These are phyloP conservation scores for Amoebophrya sp. DNA, from an alignment of 169 alveolate species.

Conservation along the genomic window DNA sequence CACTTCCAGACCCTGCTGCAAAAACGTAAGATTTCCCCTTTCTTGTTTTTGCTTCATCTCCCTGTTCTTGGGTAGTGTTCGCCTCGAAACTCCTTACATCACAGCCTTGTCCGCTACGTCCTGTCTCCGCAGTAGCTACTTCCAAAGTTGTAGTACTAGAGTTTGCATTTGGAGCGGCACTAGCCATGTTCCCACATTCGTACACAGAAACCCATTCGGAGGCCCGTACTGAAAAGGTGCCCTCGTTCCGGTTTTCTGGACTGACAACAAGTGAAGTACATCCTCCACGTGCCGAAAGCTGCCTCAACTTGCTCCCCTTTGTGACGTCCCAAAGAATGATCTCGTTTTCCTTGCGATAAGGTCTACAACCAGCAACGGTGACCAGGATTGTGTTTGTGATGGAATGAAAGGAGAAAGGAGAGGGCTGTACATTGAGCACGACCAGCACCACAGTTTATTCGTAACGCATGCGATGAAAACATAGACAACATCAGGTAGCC, in stretches of 20 bases:
- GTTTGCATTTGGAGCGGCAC: neutral
- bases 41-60: no score
- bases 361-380: neutral
- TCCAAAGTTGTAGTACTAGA: neutral
- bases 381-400: neutral
- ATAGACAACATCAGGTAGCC: no score
- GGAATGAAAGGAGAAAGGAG: neutral
- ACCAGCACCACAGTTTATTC: no score
- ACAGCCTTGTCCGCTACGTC: neutral
- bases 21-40: no score
- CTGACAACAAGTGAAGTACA: neutral
- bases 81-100: neutral
- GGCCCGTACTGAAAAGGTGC: neutral
- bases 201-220: neutral
- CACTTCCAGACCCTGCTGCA: no score
- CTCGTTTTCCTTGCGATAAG: neutral
- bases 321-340: neutral
- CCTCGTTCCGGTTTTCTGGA: neutral
- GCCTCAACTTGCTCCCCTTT: neutral
- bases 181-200: neutral
- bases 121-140: neutral
- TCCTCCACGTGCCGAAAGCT: neutral
- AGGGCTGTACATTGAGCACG: no score
- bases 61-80: no score
- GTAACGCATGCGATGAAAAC: no score